Base-by-base conservation (phyloP, 2,329 filamentous ascomycete species). In the Anthostomella pinea region DNA sequence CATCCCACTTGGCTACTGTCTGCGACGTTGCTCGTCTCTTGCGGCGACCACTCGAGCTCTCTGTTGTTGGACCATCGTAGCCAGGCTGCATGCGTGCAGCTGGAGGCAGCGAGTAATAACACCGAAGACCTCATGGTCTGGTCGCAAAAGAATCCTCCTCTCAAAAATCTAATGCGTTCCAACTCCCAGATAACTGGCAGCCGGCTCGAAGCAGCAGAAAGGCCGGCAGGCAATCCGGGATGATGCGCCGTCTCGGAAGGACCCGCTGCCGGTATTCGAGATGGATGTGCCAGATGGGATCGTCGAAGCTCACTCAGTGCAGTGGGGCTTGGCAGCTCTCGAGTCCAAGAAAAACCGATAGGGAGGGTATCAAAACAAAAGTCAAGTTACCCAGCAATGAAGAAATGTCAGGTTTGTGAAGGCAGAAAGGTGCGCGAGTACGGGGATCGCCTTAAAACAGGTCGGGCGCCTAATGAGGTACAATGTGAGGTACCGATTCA, bases 61-160 rank as follows among this genome's bases (percentile, higher is more conserved):
- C 32, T 36, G 29, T 47, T 39, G 28, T 25, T 41, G 13, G 52
- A 48, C 53, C 49, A 53, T 38, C 43, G 41, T 15, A 52, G 21
- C 53, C 53, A 56, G 7, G 38, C 44, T 3, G 56, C 51, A 21
- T 38, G 23, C 13, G 39, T 35, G 37, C 25, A 34, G 39, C 39
- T 28, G 8, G 39, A 18, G 14, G 35, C 42, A 24, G 46, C 46
- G 16, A 56, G 31, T 9, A 52, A 20, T 16, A 51, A 14, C 16
- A 46, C 30, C 3, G 25, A 9, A n/a, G 16, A 32, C 28, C 31
- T 48, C 53, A 57, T 56, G 23, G 20, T 35, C 5, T 17, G 13
- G 4, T 13, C 6, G 28, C 7, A 17, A 18, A 24, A 16, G 30
- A 22, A 19, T 13, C 27, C 22, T 11, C 37, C 18, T 31, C 30